Evolutionary conservation across 2,329 filamentous ascomycete genomes (phyloP).

Genomic region (Lachnellula occidentalis): DNA sequence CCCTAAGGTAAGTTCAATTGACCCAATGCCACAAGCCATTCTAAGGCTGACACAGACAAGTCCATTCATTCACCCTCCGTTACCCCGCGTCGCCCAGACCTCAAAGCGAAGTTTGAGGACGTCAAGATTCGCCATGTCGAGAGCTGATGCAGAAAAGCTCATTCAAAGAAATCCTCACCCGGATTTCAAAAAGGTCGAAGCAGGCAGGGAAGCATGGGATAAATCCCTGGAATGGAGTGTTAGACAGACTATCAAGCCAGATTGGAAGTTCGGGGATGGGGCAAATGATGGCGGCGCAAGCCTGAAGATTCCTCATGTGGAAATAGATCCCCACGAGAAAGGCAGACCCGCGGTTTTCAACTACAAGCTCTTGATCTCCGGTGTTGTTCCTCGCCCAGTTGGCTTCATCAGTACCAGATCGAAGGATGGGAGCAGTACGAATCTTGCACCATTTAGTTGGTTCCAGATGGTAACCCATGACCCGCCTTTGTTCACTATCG

Average conservation of each 20-base stretch:
- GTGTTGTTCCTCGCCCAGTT: conserved; percentile 77
- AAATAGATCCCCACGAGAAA: conserved; percentile 74
- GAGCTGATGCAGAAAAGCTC: conserved; percentile 33
- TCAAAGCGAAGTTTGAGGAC: background rate
- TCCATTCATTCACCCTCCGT: background rate
- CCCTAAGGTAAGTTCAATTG: background rate
- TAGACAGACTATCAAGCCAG: conserved; percentile 58
- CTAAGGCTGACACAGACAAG: background rate
- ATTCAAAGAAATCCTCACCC: conserved; percentile 61
- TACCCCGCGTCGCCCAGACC: background rate
- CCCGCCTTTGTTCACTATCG: conserved; percentile 72
- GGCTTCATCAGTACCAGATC: conserved; percentile 53
- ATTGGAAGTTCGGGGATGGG: conserved; percentile 62
- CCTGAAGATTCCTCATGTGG: conserved; percentile 54
- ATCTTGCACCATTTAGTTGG: conserved; percentile 85
- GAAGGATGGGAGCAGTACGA: conserved; percentile 58
- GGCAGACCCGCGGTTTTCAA: conserved; percentile 66
- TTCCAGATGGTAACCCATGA: conserved; percentile 81
- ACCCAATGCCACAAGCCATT: background rate
- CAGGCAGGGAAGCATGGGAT: conserved; percentile 57
- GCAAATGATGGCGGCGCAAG: conserved; percentile 48
- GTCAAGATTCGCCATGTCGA: conserved; percentile 18
- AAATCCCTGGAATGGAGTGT: conserved; percentile 42
- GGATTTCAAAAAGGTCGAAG: conserved; percentile 70
- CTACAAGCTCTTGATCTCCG: conserved; percentile 88